Evolutionary conservation across 78 protist species (phyloP).

Genomic region (Emiliania huxleyi): DNA sequence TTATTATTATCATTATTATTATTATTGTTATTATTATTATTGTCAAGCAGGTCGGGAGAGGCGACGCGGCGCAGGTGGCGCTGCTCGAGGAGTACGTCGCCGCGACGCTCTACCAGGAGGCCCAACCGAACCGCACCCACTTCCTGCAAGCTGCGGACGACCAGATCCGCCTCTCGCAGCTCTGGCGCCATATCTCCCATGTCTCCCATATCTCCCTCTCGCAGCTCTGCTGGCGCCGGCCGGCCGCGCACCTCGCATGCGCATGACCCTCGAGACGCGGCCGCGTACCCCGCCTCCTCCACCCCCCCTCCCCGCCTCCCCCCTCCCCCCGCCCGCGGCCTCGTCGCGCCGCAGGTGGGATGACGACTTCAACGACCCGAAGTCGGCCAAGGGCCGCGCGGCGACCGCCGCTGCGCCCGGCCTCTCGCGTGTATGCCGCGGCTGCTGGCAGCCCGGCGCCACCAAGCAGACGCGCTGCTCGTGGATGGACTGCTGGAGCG

Average conservation of each 20-base stretch:
- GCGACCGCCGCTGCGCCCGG: not conserved
- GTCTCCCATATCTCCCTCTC: too few relatives aligned
- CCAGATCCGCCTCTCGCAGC: not conserved
- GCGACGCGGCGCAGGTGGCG: not conserved
- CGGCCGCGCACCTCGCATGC: too few relatives aligned
- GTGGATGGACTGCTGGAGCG: slow-evolving; percentile 17
- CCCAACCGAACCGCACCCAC: not conserved
- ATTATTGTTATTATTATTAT: too few relatives aligned
- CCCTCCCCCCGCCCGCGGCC: too few relatives aligned
- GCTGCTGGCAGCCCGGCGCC: not conserved
- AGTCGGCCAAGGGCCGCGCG: not conserved
- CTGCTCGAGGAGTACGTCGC: not conserved
- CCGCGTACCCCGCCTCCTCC: too few relatives aligned
- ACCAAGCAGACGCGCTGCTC: not conserved
- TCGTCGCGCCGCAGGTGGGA: too few relatives aligned
- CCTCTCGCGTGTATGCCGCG: not conserved
- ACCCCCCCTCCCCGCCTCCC: too few relatives aligned
- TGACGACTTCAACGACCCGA: not conserved
- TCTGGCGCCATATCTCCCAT: too few relatives aligned
- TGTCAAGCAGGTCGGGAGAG: not conserved
- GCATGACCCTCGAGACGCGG: too few relatives aligned
- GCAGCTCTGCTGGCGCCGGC: too few relatives aligned
- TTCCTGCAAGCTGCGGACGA: not conserved
- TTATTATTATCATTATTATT: too few relatives aligned
- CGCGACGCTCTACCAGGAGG: not conserved